Conservation (phyloP, 139 green algal genomes). For the Chlorella sp. region DNA sequence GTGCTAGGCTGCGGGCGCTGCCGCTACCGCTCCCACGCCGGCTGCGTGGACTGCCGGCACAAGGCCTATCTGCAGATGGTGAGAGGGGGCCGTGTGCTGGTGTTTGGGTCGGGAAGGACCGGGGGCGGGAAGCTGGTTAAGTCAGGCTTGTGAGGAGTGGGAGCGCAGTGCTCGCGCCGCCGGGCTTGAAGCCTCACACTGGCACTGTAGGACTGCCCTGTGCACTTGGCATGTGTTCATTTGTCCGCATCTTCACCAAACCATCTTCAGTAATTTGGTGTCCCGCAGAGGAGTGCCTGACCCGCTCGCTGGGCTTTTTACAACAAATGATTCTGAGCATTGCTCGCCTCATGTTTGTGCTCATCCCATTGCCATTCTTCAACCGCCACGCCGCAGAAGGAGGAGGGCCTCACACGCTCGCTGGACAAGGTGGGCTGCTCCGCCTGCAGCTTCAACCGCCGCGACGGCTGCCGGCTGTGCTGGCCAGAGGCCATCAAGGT, state of each 20-base stretch:
- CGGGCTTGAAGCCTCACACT: too few species aligned
- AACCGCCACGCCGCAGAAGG: too few species aligned
- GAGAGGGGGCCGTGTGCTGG: neutral
- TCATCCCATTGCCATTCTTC: too few species aligned
- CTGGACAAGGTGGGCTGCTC: neutral
- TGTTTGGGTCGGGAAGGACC: neutral
- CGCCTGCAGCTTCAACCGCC: neutral
- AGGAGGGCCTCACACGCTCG: neutral
- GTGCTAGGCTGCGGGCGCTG: slow-evolving; percentile 32
- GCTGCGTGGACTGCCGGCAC: slow-evolving; percentile 26
- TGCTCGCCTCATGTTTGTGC: neutral
- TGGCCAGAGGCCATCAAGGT: neutral
- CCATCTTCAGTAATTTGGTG: too few species aligned
- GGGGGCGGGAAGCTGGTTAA: neutral
- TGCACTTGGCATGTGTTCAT: too few species aligned
- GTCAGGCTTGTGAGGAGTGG: too few species aligned
- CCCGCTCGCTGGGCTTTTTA: too few species aligned
- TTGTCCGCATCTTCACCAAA: too few species aligned
- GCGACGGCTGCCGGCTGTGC: slow-evolving; percentile 30
- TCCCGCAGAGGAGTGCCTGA: too few species aligned
- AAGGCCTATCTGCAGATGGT: slow-evolving; percentile 28
- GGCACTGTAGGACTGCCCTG: too few species aligned
- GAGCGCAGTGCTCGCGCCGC: too few species aligned
- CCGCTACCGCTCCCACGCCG: neutral
- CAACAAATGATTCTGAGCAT: too few species aligned